Conservation (phyloP, 257 asterid species). For the Solanum piurae region DNA sequence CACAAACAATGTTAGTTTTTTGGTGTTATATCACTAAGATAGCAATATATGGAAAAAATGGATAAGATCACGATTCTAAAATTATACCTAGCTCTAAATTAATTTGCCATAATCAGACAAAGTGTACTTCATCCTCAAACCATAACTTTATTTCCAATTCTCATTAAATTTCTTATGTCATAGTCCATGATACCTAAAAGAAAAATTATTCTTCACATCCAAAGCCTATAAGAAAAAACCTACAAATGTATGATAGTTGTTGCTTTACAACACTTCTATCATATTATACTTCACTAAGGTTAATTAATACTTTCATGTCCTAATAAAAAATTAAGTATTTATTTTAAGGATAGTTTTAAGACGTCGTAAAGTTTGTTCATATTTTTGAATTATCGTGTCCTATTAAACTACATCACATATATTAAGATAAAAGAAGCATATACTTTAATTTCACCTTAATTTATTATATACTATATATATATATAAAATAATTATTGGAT, state of each 20-base stretch:
- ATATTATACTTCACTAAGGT: background rate
- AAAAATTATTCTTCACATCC: background rate
- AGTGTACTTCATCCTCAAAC: background rate
- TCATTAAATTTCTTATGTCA: background rate
- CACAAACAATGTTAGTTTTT: background rate
- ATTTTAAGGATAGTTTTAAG: background rate
- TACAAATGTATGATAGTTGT: background rate
- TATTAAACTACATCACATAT: too few relatives aligned
- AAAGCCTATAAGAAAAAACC: background rate
- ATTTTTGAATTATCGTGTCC: too few relatives aligned
- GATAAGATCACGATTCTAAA: background rate
- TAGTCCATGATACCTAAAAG: background rate
- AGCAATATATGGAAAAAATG: background rate
- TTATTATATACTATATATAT: too few relatives aligned
- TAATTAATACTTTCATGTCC: background rate
- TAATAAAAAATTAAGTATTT: too few relatives aligned
- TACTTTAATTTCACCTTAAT: background rate
- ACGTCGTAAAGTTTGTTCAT: too few relatives aligned
- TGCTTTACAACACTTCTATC: background rate
- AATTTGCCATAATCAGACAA: background rate
- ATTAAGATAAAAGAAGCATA: too few relatives aligned
- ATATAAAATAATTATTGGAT: too few relatives aligned
- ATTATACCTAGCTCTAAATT: background rate
- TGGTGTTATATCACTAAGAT: background rate
- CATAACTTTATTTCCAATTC: background rate